These are phyloP conservation scores for Saccharomycopsis javanensis DNA, from an alignment of 805 yeast genomes.

Conservation along the genomic window DNA sequence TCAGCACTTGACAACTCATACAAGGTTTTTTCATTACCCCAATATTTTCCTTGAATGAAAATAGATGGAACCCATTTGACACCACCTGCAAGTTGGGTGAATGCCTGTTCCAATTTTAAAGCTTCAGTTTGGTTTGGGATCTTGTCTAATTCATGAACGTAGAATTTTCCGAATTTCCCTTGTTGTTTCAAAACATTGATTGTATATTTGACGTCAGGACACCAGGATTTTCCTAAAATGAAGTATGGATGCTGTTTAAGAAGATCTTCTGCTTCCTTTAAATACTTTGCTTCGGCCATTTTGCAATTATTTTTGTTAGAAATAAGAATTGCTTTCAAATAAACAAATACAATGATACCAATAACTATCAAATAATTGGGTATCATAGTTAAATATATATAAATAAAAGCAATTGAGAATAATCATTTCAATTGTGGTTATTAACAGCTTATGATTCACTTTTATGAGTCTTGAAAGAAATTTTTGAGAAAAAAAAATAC, in stretches of 20 bases:
- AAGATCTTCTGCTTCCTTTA: constrained; percentile 36
- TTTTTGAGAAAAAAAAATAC: no score
- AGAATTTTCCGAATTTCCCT: constrained; percentile 39
- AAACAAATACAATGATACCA: neutral
- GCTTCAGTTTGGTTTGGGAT: constrained; percentile 40
- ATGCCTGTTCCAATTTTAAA: constrained; percentile 40
- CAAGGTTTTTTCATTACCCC: constrained; percentile 48
- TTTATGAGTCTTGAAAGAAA: no score
- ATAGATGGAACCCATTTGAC: constrained; percentile 64
- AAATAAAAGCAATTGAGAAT: neutral
- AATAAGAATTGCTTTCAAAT: neutral
- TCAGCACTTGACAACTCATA: constrained; percentile 22
- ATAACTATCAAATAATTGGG: neutral
- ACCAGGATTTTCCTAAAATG: constrained; percentile 64
- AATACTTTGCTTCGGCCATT: constrained; percentile 20
- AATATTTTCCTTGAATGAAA: constrained; percentile 47
- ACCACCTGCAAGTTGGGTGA: constrained; percentile 43
- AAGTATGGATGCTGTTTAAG: constrained; percentile 39
- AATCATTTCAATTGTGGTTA: no score
- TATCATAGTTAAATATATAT: neutral
- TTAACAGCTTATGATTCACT: no score
- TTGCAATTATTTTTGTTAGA: neutral
- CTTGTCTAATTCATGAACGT: constrained; percentile 54
- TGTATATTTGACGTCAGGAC: constrained; percentile 68
- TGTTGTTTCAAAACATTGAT: constrained; percentile 44